phyloP scores from a whole-genome alignment of 2,329 filamentous ascomycete species.

The Apiospora saccharicola region DNA sequence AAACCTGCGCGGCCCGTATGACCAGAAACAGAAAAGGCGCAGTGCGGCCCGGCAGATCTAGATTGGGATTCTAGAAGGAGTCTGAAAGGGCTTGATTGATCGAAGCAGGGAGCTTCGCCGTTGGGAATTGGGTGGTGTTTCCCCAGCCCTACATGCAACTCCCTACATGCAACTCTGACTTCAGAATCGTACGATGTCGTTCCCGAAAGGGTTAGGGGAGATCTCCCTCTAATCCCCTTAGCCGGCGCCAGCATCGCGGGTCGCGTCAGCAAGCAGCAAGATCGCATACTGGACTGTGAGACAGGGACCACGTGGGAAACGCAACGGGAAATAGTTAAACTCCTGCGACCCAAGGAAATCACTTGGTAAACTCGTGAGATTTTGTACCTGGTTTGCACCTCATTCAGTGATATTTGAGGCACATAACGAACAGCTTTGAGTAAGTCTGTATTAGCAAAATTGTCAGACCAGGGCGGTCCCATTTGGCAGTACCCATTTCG shows the following conservation, averaged over 20 bases:
- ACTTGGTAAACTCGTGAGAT: neutral
- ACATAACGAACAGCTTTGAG: neutral
- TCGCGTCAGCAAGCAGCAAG: neutral
- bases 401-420: neutral
- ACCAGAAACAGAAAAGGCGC: neutral
- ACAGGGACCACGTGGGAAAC: neutral
- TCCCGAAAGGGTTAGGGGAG: conserved; percentile 18
- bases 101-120: neutral
- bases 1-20: neutral
- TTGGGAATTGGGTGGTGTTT: neutral
- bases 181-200: conserved; percentile 24
- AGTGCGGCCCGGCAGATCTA: neutral
- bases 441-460: neutral
- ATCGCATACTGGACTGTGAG: neutral
- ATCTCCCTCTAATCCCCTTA: neutral
- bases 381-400: neutral
- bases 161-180: conserved; percentile 23
- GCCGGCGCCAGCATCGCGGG: conserved; percentile 7
- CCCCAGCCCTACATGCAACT: conserved; percentile 20
- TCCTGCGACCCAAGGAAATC: neutral
- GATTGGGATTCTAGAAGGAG: neutral
- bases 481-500: neutral
- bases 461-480: neutral
- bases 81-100: neutral
- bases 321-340: neutral